Base-by-base conservation (phyloP, 75 land plant genomes). In the Cryptomeria japonica region DNA sequence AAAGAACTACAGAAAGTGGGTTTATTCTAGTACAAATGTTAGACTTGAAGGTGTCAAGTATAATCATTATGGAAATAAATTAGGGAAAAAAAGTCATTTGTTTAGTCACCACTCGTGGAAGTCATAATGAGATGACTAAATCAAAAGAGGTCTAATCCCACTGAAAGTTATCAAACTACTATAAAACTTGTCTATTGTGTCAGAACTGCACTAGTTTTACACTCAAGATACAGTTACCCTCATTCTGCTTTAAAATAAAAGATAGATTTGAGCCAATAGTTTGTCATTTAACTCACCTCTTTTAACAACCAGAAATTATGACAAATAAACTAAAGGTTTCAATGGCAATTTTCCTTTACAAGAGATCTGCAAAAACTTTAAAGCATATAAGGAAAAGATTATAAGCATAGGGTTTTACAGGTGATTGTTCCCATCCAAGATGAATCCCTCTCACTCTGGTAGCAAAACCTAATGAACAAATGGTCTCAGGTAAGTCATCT, bases 381-480 rank as follows among this genome's bases (percentile, higher is more conserved):
- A 64, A 64, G 70, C 70, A 28, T 25, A 25, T 6, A 25, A 64
- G 70, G 70, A 25, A 64, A 37, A 11, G 31, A 46, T 13, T 82
- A 44, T 28, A 46, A 31, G 84, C 32, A 82, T 46, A 82, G 9
- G 12, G 53, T 3, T 32, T 82, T 82, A 82, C 84, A 46, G 51
- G 47, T n/a, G 84, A 44, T 82, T 46, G 49, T 46, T 82, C 84
- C 47, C 49, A 25, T 82, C 49, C 84, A 82, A 82, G 84, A 49
- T 82, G 88, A 38, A 89, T 87, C 82, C 90, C 93, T 49, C 91
- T 89, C 41, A 86, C 94, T 51, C 94, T 87, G 32, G 92, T 85
- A 22, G 95, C 96, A 88, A 94, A 93, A 70, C 86, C 87, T 28
- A 94, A 70, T 28, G 96, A 88, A 84, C 96, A 93, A 58, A 92